Evolutionary conservation across 1,284 basidiomycete species (phyloP).

Genomic region (Vanrija humicola): DNA sequence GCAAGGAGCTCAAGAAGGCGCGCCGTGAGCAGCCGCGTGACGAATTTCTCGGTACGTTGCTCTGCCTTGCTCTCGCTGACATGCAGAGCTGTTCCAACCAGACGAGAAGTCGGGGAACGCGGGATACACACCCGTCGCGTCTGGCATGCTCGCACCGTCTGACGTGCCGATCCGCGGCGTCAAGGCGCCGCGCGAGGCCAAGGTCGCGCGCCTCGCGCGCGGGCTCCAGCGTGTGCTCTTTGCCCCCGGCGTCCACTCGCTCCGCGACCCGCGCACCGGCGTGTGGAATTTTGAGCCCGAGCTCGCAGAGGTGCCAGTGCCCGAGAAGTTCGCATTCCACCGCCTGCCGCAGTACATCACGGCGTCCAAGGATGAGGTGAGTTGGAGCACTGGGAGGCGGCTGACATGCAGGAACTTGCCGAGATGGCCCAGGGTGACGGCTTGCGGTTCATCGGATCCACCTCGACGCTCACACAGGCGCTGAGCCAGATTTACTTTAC

Average conservation of each 20-base stretch:
- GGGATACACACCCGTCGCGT: neutral
- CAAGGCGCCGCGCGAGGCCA: constrained; percentile 47
- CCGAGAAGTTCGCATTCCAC: constrained; percentile 87
- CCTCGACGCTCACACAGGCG: constrained; percentile 82
- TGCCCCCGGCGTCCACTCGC: constrained; percentile 88
- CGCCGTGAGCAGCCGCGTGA: too few species aligned
- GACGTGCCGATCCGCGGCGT: constrained; percentile 19
- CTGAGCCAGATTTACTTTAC: constrained; percentile 86
- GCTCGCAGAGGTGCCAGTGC: constrained; percentile 66
- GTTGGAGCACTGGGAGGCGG: too few species aligned
- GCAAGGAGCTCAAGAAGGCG: too few species aligned
- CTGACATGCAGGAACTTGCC: constrained; percentile 56
- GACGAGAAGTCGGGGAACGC: neutral
- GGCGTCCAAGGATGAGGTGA: constrained; percentile 67
- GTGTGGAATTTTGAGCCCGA: constrained; percentile 81
- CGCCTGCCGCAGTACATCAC: constrained; percentile 71
- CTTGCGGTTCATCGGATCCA: constrained; percentile 71
- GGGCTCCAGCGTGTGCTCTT: constrained; percentile 78
- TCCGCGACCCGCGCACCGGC: constrained; percentile 77
- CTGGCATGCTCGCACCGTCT: neutral
- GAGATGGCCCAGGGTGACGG: constrained; percentile 59
- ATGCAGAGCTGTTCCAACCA: neutral
- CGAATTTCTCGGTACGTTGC: too few species aligned
- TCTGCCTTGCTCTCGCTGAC: too few species aligned
- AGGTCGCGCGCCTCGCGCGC: constrained; percentile 67